Conservation (phyloP, 2,329 filamentous ascomycete genomes). For the Sarocladiaceae sp. region DNA sequence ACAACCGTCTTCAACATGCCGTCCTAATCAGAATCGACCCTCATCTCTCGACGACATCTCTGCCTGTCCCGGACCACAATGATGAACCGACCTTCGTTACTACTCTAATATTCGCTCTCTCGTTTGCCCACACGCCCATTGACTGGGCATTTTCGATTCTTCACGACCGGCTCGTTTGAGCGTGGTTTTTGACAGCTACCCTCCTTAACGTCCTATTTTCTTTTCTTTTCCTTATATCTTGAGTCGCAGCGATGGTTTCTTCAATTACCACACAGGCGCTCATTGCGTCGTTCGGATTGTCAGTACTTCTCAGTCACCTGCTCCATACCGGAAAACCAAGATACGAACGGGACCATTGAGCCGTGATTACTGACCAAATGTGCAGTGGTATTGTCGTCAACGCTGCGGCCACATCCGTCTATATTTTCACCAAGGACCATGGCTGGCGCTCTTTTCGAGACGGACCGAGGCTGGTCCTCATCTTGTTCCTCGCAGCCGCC, state of each 20-base stretch:
- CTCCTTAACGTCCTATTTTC: slow-evolving; percentile 8
- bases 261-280: slow-evolving; percentile 40
- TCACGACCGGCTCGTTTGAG: slow-evolving; percentile 12
- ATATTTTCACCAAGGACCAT: slow-evolving; percentile 42
- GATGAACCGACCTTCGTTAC: slow-evolving; percentile 12
- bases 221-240: slow-evolving; percentile 2
- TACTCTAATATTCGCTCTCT: slow-evolving; percentile 7
- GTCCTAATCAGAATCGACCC: slow-evolving; percentile 5
- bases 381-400: slow-evolving; percentile 45
- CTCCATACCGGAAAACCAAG: slow-evolving; percentile 14
- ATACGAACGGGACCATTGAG: neutral
- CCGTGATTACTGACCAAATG: too few species aligned
- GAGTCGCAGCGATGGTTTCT: slow-evolving; percentile 32
- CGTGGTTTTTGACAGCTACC: too few species aligned
- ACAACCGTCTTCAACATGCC: slow-evolving; percentile 4
- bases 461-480: slow-evolving; percentile 59
- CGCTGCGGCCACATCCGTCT: slow-evolving; percentile 40
- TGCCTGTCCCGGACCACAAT: slow-evolving; percentile 1
- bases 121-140: slow-evolving; percentile 9
- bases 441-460: slow-evolving; percentile 45
- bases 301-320: slow-evolving; percentile 26
- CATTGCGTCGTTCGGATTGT: slow-evolving; percentile 50
- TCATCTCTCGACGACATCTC: neutral
- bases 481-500: slow-evolving; percentile 43
- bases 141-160: slow-evolving; percentile 10